Evolutionary conservation across 768 basidiomycete genomes (phyloP).

Genomic region (Naganishia vaughanmartiniae): DNA sequence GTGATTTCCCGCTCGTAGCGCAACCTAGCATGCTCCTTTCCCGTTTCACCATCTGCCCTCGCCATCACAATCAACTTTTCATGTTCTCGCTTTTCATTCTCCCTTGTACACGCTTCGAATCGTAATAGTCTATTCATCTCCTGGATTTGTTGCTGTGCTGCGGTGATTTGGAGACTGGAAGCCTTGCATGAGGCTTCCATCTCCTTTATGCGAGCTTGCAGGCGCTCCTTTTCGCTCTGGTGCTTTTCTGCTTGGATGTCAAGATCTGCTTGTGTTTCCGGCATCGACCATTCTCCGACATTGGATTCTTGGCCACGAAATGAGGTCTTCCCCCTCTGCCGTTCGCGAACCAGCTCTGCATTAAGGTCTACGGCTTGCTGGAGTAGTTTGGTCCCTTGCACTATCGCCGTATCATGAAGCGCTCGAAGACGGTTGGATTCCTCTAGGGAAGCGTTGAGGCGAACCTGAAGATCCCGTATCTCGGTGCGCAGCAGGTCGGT

Average conservation of each 20-base stretch:
- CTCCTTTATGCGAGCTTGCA: background rate
- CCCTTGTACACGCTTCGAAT: background rate
- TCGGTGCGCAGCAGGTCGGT: background rate
- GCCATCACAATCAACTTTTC: background rate
- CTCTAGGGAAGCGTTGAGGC: background rate
- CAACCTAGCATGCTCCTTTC: background rate
- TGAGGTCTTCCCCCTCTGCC: background rate
- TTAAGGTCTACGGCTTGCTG: background rate
- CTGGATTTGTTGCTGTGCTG: background rate
- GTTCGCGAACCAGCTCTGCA: background rate
- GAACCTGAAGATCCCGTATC: background rate
- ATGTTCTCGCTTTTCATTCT: background rate
- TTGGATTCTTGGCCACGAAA: background rate
- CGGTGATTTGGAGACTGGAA: background rate
- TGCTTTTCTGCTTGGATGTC: background rate
- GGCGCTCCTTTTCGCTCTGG: background rate
- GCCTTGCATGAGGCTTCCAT: background rate
- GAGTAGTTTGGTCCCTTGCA: background rate
- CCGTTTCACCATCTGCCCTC: background rate
- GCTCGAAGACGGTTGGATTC: background rate
- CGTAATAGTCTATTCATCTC: background rate
- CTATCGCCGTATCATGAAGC: background rate
- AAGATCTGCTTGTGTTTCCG: background rate
- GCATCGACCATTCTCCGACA: background rate
- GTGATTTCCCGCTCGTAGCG: background rate